A percentile compares a stretch with the other conserved stretches of the same genome.
These are phyloP conservation scores for Pseudocercospora eumusae DNA, from an alignment of 2,329 filamentous ascomycete species.

Conservation along the genomic window DNA sequence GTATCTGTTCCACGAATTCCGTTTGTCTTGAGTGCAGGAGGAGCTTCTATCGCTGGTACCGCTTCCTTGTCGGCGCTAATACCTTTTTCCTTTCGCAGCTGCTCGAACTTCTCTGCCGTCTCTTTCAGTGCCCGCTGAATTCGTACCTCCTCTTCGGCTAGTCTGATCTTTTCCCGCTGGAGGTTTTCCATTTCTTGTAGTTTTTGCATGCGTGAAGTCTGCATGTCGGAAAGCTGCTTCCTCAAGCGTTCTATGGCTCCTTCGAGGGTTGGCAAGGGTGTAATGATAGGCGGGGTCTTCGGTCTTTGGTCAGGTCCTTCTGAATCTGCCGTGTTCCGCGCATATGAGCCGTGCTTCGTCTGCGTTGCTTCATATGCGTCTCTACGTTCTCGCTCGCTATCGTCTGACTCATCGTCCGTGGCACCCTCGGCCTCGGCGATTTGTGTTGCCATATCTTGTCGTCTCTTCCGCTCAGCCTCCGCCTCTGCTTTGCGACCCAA, in stretches of 20 bases:
- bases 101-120: slow-evolving; percentile 71
- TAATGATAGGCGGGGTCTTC: slow-evolving; percentile 60
- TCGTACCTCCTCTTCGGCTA: slow-evolving; percentile 70
- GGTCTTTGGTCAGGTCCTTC: slow-evolving; percentile 37
- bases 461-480: slow-evolving; percentile 63
- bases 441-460: slow-evolving; percentile 77
- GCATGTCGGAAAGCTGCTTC: slow-evolving; percentile 62
- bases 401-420: slow-evolving; percentile 52
- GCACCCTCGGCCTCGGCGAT: slow-evolving; percentile 66
- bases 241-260: slow-evolving; percentile 67
- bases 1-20: not conserved
- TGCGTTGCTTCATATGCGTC: slow-evolving; percentile 87
- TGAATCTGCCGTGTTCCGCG: slow-evolving; percentile 15
- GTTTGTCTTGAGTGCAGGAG: slow-evolving; percentile 1
- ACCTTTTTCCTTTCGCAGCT: slow-evolving; percentile 54
- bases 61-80: slow-evolving; percentile 28
- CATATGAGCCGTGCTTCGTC: slow-evolving; percentile 80
- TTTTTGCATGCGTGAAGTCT: slow-evolving; percentile 59
- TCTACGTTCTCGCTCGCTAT: slow-evolving; percentile 63
- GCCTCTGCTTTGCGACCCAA: slow-evolving; percentile 77
- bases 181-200: slow-evolving; percentile 66
- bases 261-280: slow-evolving; percentile 72
- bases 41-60: slow-evolving; percentile 22
- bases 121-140: slow-evolving; percentile 80
- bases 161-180: slow-evolving; percentile 66